A percentile compares a stretch with the other conserved stretches of the same genome.
Conservation (phyloP, 768 basidiomycete species). For the Tricholoma saponaceum region DNA sequence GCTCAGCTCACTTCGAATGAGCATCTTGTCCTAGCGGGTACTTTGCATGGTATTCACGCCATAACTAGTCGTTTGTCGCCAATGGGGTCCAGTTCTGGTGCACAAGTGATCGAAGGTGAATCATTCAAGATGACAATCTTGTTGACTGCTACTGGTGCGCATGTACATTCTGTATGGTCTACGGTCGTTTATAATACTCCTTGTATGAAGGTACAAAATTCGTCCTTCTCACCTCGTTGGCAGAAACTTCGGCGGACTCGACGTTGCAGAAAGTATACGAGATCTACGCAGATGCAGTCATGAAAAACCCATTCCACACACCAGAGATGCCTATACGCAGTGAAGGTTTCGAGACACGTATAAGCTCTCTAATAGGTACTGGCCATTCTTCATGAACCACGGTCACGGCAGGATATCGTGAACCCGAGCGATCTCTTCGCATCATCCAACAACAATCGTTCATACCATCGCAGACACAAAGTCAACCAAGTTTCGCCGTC, state of each 20-base stretch:
- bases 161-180: constrained; percentile 1
- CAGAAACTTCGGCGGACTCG: constrained; percentile 63
- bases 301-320: constrained; percentile 99
- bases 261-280: constrained; percentile 88
- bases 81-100: constrained; percentile 75
- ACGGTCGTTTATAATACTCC: not conserved
- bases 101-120: constrained; percentile 94
- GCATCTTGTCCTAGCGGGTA: constrained; percentile 93
- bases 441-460: not conserved
- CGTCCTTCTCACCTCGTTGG: constrained; percentile 81
- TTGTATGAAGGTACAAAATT: constrained; percentile 81
- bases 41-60: constrained; percentile 97
- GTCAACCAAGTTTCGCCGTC: not conserved
- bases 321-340: constrained; percentile 99
- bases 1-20: constrained; percentile 89
- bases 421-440: not conserved
- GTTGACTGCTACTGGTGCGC: constrained; percentile 82
- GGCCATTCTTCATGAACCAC: constrained; percentile 24
- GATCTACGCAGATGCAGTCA: constrained; percentile 89
- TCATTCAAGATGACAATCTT: constrained; percentile 92
- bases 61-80: constrained; percentile 92
- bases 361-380: constrained; percentile 55
- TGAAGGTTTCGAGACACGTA: constrained; percentile 79
- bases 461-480: not conserved
- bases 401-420: not conserved